Conservation (phyloP, 2,329 filamentous ascomycete species). For the Pezizomycotina sp. region DNA sequence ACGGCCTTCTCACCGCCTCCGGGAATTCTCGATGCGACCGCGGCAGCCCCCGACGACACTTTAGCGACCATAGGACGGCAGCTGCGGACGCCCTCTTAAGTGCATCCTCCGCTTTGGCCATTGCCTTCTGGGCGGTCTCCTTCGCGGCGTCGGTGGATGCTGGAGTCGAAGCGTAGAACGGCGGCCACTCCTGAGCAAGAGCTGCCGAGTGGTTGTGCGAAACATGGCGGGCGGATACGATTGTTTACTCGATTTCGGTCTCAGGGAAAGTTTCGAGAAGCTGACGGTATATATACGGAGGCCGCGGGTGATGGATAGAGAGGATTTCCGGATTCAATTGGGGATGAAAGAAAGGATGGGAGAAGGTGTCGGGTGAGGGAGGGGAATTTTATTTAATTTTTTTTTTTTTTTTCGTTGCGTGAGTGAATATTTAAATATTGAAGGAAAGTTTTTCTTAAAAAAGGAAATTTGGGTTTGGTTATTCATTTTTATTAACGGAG, state of each 20-base stretch:
- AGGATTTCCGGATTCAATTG: constrained; percentile 10
- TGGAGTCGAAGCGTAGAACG: constrained; percentile 46
- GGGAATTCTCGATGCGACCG: constrained; percentile 40
- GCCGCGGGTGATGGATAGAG: constrained; percentile 9
- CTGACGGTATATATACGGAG: constrained; percentile 6
- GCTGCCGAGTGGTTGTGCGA: constrained; percentile 34
- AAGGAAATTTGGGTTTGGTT: no score
- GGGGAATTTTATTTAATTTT: constrained; percentile 13
- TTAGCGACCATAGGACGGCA: constrained; percentile 28
- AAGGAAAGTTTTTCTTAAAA: no score
- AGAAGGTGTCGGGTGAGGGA: constrained; percentile 18
- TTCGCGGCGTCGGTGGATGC: constrained; percentile 34
- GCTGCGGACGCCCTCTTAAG: constrained; percentile 32
- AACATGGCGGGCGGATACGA: constrained; percentile 21
- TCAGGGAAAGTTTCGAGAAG: constrained; percentile 17
- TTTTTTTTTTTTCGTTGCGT: constrained; percentile 5
- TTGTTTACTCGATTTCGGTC: constrained; percentile 9
- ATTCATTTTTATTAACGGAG: no score
- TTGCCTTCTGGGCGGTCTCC: constrained; percentile 22
- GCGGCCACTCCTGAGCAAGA: constrained; percentile 33
- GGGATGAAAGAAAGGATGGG: constrained; percentile 28
- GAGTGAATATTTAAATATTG: no score
- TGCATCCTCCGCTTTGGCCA: constrained; percentile 27
- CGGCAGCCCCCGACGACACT: constrained; percentile 12
- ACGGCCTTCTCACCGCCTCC: constrained; percentile 63